These are phyloP conservation scores for Apostasia shenzhenica DNA, from an alignment of 106 monocot species.

Conservation along the genomic window DNA sequence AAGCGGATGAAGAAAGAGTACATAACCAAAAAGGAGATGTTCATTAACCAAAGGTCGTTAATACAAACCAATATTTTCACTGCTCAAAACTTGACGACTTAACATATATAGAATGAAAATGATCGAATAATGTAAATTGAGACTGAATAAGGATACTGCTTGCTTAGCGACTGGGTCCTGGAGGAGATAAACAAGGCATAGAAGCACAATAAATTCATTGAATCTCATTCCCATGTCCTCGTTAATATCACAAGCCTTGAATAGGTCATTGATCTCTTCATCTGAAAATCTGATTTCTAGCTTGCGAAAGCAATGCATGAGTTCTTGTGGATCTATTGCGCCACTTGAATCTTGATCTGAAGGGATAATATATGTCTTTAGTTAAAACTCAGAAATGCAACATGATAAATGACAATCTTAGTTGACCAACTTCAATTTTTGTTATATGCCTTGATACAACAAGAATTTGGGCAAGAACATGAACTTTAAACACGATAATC, in stretches of 20 bases:
- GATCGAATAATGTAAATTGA: not conserved
- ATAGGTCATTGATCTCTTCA: conserved; percentile 72
- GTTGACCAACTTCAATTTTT: too few relatives aligned
- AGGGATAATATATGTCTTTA: not conserved
- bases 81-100: too few relatives aligned
- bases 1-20: too few relatives aligned
- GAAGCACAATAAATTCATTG: conserved; percentile 94
- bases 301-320: conserved; percentile 67
- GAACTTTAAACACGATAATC: too few relatives aligned
- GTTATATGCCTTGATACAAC: too few relatives aligned
- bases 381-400: not conserved
- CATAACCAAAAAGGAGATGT: too few relatives aligned
- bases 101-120: not conserved
- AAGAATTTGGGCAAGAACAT: too few relatives aligned
- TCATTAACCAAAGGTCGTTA: too few relatives aligned
- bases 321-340: conserved; percentile 70
- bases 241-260: conserved; percentile 74
- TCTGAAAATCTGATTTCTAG: conserved; percentile 68
- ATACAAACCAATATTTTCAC: too few relatives aligned
- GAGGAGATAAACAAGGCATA: conserved; percentile 91
- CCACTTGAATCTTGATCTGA: conserved; percentile 94
- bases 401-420: too few relatives aligned
- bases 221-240: conserved; percentile 84
- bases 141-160: conserved; percentile 62
- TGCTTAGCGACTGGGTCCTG: conserved; percentile 32